Conservation (phyloP, 768 basidiomycete species). For the Daedaleopsis nitida region DNA sequence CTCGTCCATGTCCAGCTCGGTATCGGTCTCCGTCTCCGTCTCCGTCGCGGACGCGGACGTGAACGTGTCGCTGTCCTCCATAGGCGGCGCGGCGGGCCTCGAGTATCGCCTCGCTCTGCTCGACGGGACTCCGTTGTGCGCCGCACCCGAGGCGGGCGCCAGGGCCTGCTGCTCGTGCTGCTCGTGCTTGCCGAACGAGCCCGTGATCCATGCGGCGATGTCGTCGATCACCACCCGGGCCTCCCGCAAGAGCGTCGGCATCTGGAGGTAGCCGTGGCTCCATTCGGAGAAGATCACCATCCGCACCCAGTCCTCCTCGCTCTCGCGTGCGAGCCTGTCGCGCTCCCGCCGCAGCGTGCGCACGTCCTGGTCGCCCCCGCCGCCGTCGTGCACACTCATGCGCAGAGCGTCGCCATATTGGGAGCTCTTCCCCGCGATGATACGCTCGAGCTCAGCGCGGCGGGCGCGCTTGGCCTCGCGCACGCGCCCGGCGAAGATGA, state of each 20-base stretch:
- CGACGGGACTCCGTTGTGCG: no score
- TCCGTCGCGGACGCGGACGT: slow-evolving; percentile 32
- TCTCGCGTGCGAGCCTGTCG: slow-evolving; percentile 62
- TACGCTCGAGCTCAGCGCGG: slow-evolving; percentile 69
- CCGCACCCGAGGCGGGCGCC: no score
- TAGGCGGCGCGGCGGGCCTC: not conserved
- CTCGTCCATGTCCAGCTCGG: slow-evolving; percentile 63
- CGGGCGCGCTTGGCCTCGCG: slow-evolving; percentile 90
- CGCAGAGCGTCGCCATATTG: slow-evolving; percentile 63
- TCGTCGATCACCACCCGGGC: slow-evolving; percentile 78
- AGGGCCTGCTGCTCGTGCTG: no score
- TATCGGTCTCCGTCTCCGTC: slow-evolving; percentile 41
- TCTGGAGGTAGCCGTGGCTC: slow-evolving; percentile 97
- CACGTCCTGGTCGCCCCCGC: slow-evolving; percentile 26
- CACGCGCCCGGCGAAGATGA: slow-evolving; percentile 95
- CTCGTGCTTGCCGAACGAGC: slow-evolving; percentile 52
- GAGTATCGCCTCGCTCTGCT: not conserved
- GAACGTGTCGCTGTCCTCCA: not conserved
- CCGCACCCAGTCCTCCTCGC: slow-evolving; percentile 93
- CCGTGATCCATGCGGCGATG: slow-evolving; percentile 89
- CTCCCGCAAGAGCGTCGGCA: slow-evolving; percentile 85
- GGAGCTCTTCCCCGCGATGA: slow-evolving; percentile 61
- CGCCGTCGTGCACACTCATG: slow-evolving; percentile 43
- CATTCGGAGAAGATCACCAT: slow-evolving; percentile 93
- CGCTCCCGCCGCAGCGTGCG: slow-evolving; percentile 57